A percentile compares a stretch with the other conserved stretches of the same genome.
Conservation (phyloP, 108 stramenopile genomes). For the Nannochloropsis granulata region DNA sequence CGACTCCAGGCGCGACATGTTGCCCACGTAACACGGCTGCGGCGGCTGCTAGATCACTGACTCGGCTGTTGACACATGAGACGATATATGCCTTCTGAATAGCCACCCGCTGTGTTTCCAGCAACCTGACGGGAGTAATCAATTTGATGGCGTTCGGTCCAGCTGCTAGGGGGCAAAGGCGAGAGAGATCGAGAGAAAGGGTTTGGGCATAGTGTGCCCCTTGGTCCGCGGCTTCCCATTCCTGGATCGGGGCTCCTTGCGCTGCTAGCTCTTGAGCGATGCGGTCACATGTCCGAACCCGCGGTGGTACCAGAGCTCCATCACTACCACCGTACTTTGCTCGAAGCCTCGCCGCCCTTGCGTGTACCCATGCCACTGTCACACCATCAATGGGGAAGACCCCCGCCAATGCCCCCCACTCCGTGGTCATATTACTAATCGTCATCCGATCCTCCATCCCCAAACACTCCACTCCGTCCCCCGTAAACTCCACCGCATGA, state of each 20-base stretch:
- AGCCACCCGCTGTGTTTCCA: not conserved
- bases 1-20: not conserved
- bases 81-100: not conserved
- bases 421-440: not conserved
- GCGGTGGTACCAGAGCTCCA: not conserved
- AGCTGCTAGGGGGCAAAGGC: not conserved
- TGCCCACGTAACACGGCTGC: not conserved
- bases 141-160: not conserved
- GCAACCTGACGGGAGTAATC: not conserved
- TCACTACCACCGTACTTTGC: not conserved
- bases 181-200: not conserved
- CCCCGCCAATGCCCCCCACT: not conserved
- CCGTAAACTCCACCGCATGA: not conserved
- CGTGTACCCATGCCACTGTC: not conserved
- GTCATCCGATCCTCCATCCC: not conserved
- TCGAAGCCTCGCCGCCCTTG: not conserved
- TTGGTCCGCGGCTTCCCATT: not conserved
- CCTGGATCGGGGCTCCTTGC: not conserved
- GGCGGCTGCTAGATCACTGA: not conserved
- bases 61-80: not conserved
- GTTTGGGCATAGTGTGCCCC: not conserved
- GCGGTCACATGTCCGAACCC: not conserved
- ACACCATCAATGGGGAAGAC: not conserved
- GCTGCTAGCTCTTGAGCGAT: not conserved
- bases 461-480: not conserved